A percentile compares a stretch with the other conserved stretches of the same genome.
phyloP scores from a whole-genome alignment of 2,329 filamentous ascomycete species.

The Botrytis medusae region DNA sequence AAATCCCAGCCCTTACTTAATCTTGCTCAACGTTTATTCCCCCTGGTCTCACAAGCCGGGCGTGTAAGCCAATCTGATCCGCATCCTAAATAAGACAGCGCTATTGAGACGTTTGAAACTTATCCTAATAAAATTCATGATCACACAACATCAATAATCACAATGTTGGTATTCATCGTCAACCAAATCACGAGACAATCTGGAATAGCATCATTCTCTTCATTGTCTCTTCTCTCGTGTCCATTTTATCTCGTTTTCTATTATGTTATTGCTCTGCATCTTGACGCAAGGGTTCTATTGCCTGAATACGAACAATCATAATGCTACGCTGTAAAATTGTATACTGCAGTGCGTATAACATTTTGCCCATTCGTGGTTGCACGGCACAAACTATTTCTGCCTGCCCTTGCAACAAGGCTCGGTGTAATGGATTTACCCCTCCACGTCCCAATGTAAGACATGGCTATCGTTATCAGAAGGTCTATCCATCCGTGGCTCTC shows the following conservation, averaged over 20 bases:
- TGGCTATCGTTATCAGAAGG: slow-evolving; percentile 6
- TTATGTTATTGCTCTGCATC: neutral
- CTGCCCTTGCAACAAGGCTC: slow-evolving; percentile 3
- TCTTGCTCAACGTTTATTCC: slow-evolving; percentile 9
- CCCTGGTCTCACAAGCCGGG: slow-evolving; percentile 11
- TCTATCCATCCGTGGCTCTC: neutral
- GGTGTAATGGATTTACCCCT: slow-evolving; percentile 2
- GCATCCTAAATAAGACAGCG: neutral
- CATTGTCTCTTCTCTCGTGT: slow-evolving; percentile 5
- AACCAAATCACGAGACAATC: neutral
- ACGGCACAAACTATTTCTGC: neutral
- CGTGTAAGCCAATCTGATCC: slow-evolving; percentile 7
- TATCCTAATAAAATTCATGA: neutral
- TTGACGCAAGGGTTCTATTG: neutral
- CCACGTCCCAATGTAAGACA: slow-evolving; percentile 5
- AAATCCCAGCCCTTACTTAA: slow-evolving; percentile 4
- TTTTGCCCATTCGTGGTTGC: neutral
- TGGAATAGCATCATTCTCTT: neutral
- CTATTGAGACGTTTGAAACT: slow-evolving; percentile 1
- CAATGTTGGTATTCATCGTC: neutral
- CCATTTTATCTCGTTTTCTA: neutral
- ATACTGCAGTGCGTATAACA: slow-evolving; percentile 2
- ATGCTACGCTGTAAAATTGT: neutral
- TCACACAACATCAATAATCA: slow-evolving; percentile 1
- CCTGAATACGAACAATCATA: slow-evolving; percentile 7